Evolutionary conservation across 2,329 filamentous ascomycete genomes (phyloP).

Genomic region (Coniochaeta sp.): DNA sequence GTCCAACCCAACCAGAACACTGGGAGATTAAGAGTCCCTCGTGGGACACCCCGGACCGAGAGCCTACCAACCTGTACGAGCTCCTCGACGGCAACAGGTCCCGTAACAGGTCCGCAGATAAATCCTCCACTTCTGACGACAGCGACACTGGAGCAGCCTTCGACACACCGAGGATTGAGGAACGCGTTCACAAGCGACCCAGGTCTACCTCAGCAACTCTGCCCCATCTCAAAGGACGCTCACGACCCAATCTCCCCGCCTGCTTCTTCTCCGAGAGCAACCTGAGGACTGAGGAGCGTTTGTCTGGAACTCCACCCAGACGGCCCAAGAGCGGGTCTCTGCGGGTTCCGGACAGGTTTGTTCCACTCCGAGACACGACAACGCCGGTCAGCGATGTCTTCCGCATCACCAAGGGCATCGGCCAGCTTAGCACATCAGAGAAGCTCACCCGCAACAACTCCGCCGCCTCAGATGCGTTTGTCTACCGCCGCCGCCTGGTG

Average conservation of each 20-base stretch:
- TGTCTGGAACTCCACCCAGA: background rate
- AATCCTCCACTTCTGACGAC: background rate
- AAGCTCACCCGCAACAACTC: constrained; percentile 34
- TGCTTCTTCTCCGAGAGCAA: constrained; percentile 9
- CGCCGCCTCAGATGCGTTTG: constrained; percentile 35
- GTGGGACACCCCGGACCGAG: constrained; percentile 3
- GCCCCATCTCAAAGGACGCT: background rate
- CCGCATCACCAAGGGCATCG: constrained; percentile 33
- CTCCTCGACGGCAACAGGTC: background rate
- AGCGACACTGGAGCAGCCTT: background rate
- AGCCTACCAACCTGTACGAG: background rate
- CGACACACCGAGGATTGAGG: background rate
- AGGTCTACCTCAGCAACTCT: background rate
- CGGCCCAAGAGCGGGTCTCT: constrained; percentile 8
- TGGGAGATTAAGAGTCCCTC: background rate
- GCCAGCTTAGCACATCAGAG: constrained; percentile 36
- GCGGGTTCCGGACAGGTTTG: constrained; percentile 39
- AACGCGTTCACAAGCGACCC: background rate
- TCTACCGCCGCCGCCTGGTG: constrained; percentile 22
- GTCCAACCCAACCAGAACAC: constrained; percentile 5
- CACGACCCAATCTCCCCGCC: background rate
- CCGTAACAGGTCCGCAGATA: background rate
- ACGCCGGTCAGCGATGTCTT: constrained; percentile 35
- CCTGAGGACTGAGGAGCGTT: background rate
- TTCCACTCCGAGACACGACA: constrained; percentile 33